These are phyloP conservation scores for Postia placenta DNA, from an alignment of 768 basidiomycete genomes.

Conservation along the genomic window DNA sequence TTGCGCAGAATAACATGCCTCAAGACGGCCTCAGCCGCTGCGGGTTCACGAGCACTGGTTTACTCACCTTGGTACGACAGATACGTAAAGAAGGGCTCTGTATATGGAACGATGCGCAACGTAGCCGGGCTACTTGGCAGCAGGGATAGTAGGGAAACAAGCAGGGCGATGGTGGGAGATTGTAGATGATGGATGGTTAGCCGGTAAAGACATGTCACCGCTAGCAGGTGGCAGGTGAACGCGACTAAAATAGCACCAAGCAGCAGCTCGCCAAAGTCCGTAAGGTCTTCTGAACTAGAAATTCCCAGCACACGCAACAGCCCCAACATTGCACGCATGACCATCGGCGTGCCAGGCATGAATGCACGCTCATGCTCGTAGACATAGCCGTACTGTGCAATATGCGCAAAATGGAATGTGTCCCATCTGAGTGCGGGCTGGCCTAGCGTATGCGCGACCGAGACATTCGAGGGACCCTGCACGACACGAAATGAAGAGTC, in stretches of 20 bases:
- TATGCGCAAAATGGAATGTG: slow-evolving; percentile 68
- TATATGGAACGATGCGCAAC: slow-evolving; percentile 65
- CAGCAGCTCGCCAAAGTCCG: slow-evolving; percentile 17
- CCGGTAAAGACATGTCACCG: slow-evolving; percentile 44
- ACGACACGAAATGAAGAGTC: slow-evolving; percentile 18
- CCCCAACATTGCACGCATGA: slow-evolving; percentile 35
- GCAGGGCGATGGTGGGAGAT: slow-evolving; percentile 51
- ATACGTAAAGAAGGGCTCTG: slow-evolving; percentile 82
- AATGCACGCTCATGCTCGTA: slow-evolving; percentile 90
- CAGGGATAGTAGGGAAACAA: slow-evolving; percentile 63
- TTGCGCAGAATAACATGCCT: slow-evolving; percentile 59
- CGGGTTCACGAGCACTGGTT: slow-evolving; percentile 9
- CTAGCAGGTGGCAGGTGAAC: slow-evolving; percentile 22
- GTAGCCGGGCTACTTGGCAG: slow-evolving; percentile 78
- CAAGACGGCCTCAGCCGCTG: background rate
- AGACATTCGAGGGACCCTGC: background rate
- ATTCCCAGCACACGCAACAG: background rate
- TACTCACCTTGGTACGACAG: slow-evolving; percentile 70
- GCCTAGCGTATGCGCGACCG: slow-evolving; percentile 1
- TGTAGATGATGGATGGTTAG: slow-evolving; percentile 54
- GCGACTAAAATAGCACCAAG: slow-evolving; percentile 32
- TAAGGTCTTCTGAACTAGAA: background rate
- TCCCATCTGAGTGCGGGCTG: slow-evolving; percentile 76
- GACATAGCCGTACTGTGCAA: slow-evolving; percentile 50
- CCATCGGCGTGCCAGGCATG: slow-evolving; percentile 58